A percentile compares a stretch with the other conserved stretches of the same genome.
Conservation (phyloP, 148 eudicot species). For the Tetragonia tetragonoides region DNA sequence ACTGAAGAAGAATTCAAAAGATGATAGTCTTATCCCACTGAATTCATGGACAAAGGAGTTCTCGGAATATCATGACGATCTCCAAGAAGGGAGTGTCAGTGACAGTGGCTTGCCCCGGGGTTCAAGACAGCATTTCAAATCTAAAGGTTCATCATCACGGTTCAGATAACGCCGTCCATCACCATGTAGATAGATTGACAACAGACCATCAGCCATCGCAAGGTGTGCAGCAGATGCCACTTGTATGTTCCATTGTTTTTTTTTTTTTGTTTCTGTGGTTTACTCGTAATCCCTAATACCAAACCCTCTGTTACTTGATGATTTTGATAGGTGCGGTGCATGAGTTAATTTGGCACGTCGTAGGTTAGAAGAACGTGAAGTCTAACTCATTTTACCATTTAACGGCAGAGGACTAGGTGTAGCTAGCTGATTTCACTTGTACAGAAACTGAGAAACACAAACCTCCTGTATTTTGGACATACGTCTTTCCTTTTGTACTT, state of each 20-base stretch:
- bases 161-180: constrained; percentile 20
- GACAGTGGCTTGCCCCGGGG: constrained; percentile 71
- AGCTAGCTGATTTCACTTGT: constrained; percentile 20
- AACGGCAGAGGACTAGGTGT: constrained; percentile 10
- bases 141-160: constrained; percentile 46
- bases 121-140: constrained; percentile 41
- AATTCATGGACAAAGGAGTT: constrained; percentile 65
- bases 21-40: constrained; percentile 73
- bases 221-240: background rate
- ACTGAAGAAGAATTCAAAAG: constrained; percentile 65
- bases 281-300: background rate
- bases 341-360: constrained; percentile 14
- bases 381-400: constrained; percentile 17
- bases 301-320: background rate
- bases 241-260: background rate
- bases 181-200: background rate
- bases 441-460: constrained; percentile 11
- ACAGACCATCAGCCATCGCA: background rate
- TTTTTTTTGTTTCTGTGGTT: background rate
- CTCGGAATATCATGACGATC: constrained; percentile 52
- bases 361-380: background rate
- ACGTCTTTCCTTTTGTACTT: constrained; percentile 14
- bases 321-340: constrained; percentile 4
- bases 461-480: background rate
- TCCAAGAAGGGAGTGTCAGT: constrained; percentile 68